These are phyloP conservation scores for Rhodotorula graminis DNA, from an alignment of 768 basidiomycete genomes.

Conservation along the genomic window DNA sequence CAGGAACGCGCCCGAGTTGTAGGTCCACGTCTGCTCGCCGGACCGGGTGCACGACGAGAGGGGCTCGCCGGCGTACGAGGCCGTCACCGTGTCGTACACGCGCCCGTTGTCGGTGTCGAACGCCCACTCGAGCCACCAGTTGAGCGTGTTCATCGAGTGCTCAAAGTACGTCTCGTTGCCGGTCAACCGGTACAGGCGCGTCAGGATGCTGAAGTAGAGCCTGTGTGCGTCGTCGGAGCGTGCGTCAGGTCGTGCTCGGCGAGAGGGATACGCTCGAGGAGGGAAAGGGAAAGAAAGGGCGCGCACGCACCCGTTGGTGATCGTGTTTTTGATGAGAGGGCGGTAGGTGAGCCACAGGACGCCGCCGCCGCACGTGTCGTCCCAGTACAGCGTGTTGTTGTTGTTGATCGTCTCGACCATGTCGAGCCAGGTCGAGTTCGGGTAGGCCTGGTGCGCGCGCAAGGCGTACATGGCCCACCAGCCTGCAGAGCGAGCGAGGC, in stretches of 20 bases:
- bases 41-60: not conserved
- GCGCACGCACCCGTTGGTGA: constrained; percentile 18
- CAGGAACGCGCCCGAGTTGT: constrained; percentile 24
- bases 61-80: not conserved
- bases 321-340: constrained; percentile 22
- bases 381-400: constrained; percentile 27
- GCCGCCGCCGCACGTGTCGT: constrained; percentile 23
- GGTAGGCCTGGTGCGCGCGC: constrained; percentile 21
- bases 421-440: constrained; percentile 22
- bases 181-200: constrained; percentile 21
- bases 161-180: constrained; percentile 10
- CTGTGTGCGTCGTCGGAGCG: not conserved
- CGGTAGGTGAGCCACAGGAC: constrained; percentile 25
- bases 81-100: constrained; percentile 23
- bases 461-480: constrained; percentile 31
- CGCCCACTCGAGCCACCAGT: constrained; percentile 27
- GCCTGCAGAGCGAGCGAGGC: too few species aligned
- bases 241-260: too few species aligned
- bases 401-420: constrained; percentile 2
- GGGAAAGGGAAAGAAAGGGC: not conserved
- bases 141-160: constrained; percentile 18
- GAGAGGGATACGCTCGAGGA: not conserved
- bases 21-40: constrained; percentile 19
- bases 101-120: constrained; percentile 17
- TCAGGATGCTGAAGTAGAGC: constrained; percentile 21